Base-by-base conservation (phyloP, 352 stramenopile species). In the Phytopythium delawarense region DNA sequence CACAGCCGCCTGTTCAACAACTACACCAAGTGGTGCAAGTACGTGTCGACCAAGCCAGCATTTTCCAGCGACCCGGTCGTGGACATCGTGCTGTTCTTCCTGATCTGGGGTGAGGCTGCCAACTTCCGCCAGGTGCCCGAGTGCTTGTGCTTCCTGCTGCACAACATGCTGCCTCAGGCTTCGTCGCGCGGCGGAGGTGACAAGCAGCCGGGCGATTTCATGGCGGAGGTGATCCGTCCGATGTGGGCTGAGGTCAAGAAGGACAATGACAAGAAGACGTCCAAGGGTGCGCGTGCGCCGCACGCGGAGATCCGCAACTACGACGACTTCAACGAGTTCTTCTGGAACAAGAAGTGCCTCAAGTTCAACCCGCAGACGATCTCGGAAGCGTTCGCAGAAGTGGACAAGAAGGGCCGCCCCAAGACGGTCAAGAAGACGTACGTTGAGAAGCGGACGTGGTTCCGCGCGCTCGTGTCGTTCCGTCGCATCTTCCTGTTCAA, bases 281-380 rank as follows among this genome's bases (percentile, higher is more conserved):
- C 79, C 9, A 86, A 92, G 63, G 86, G 86, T 16, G 79, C 79
- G 13, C 82, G 86, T 7, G 84, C 86, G 11, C 61, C 82, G 15
- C 86, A 95, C 63, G 51, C 65, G 9, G 79, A 95, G 59, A 92
- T 95, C 42, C 82, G 86, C 16, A 93, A 93, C 70, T 95, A 95
- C 65, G 86, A 95, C 46, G 86, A 95, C 58, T 95, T 95, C 52
- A 95, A 95, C 67, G 86, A 95, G 71, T 95, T 93, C 46, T 95
- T 95, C 64, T 95, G 86, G 86, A 89, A 61, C 56, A 93, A 93
- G 59, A 93, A 92, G 59, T 93, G 84, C 42, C 63, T 95, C 40
- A 92, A 91, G 69, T 93, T 76, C 69, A 88, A 91, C 58, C 55
- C 68, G 12, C 78, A 71, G 40, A 84, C 57, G 23, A 92, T 95